Evolutionary conservation across 306 rosid species (phyloP).

Genomic region (Cajanus cajan): DNA sequence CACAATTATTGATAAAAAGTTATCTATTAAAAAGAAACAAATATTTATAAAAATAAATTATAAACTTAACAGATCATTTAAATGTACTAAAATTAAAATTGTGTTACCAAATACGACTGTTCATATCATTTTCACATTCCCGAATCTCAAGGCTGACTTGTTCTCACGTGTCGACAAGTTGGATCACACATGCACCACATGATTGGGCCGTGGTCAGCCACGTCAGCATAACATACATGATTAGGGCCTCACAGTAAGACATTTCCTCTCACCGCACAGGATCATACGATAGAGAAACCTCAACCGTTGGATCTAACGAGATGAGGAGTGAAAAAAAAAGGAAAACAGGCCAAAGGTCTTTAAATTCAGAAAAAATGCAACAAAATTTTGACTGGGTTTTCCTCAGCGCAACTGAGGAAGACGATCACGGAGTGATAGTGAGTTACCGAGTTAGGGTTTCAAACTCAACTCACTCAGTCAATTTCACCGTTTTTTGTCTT

Average conservation of each 20-base stretch:
- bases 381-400: neutral
- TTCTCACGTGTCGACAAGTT: neutral
- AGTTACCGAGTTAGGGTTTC: constrained; percentile 16
- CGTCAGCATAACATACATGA: neutral
- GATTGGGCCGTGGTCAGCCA: neutral
- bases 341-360: too few relatives aligned
- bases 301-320: neutral
- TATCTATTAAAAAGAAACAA: too few relatives aligned
- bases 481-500: neutral
- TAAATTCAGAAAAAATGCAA: neutral
- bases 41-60: too few relatives aligned
- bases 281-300: neutral
- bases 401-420: neutral
- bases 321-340: too few relatives aligned
- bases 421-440: neutral
- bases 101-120: too few relatives aligned
- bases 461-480: constrained; percentile 8
- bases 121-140: too few relatives aligned
- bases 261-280: neutral
- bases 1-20: too few relatives aligned
- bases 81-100: too few relatives aligned
- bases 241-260: neutral
- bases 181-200: neutral
- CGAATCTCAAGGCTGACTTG: too few relatives aligned
- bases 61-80: too few relatives aligned